Conservation (phyloP, 192 early-diverging fungal genomes). For the Coemansia umbellata region DNA sequence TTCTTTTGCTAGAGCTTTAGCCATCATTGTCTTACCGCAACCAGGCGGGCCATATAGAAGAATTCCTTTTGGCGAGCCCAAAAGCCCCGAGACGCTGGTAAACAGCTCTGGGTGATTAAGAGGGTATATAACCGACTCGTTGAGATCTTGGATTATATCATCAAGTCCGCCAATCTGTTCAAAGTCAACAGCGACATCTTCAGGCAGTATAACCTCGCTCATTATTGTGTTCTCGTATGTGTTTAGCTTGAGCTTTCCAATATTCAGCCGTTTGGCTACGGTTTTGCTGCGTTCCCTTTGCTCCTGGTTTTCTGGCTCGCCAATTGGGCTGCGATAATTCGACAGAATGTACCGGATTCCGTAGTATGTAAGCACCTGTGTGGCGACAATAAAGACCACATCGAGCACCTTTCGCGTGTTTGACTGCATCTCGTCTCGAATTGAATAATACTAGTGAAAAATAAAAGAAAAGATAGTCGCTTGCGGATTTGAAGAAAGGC, state of each 20-base stretch:
- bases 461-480: background rate
- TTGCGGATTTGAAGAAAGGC: background rate
- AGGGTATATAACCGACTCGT: constrained; percentile 96
- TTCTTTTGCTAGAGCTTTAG: constrained; percentile 96
- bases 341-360: constrained; percentile 80
- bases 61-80: constrained; percentile 93
- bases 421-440: constrained; percentile 32
- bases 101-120: constrained; percentile 91
- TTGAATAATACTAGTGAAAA: background rate
- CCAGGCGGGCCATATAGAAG: constrained; percentile 93
- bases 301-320: constrained; percentile 65
- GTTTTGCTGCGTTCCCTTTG: constrained; percentile 64
- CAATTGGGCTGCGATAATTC: constrained; percentile 65
- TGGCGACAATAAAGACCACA: constrained; percentile 68
- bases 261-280: constrained; percentile 32
- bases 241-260: constrained; percentile 63
- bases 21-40: constrained; percentile 98
- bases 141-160: constrained; percentile 82
- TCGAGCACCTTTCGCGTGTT: constrained; percentile 49
- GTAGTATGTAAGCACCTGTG: constrained; percentile 85
- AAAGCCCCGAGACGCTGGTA: constrained; percentile 73
- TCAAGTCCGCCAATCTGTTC: constrained; percentile 91
- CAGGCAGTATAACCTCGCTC: constrained; percentile 87
- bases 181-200: constrained; percentile 86
- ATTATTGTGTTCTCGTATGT: constrained; percentile 95